Percentiles rank a stretch among this genome's conserved stretches.
Evolutionary conservation across 306 rosid genomes (phyloP).

Genomic region (Cicer judaicum): DNA sequence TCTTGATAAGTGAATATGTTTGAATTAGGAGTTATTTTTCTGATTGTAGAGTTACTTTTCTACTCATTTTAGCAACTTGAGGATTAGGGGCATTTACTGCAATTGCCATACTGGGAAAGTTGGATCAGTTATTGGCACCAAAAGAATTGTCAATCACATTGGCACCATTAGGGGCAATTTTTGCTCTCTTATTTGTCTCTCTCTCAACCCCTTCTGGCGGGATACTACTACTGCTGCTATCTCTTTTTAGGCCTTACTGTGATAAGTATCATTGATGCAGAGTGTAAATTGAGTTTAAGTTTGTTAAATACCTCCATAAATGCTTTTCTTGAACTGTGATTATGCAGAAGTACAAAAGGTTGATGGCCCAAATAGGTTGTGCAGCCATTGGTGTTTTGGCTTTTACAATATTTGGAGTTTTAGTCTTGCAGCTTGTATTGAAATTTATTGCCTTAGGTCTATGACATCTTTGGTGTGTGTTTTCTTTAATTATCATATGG

Average conservation of each 20-base stretch:
- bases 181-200: constrained; percentile 75
- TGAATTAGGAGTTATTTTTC: too few relatives aligned
- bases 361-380: constrained; percentile 94
- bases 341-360: constrained; percentile 82
- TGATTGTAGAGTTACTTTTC: too few relatives aligned
- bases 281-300: not conserved
- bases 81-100: constrained; percentile 83
- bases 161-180: constrained; percentile 93
- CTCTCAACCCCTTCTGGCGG: constrained; percentile 79
- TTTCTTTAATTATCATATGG: too few relatives aligned
- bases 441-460: too few relatives aligned
- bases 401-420: constrained; percentile 63
- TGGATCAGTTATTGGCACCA: constrained; percentile 77
- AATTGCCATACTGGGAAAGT: constrained; percentile 81
- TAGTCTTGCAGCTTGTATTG: constrained; percentile 61
- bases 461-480: too few relatives aligned
- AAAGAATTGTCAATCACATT: constrained; percentile 83
- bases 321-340: not conserved
- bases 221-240: too few relatives aligned
- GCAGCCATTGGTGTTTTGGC: constrained; percentile 86
- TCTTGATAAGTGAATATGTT: too few relatives aligned
- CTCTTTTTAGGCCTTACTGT: constrained; percentile 18
- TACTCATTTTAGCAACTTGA: too few relatives aligned
- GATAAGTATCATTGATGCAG: not conserved
- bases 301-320: too few relatives aligned